phyloP scores from a whole-genome alignment of 371 early-diverging fungal genomes.

The Rhizopus arrhizus region DNA sequence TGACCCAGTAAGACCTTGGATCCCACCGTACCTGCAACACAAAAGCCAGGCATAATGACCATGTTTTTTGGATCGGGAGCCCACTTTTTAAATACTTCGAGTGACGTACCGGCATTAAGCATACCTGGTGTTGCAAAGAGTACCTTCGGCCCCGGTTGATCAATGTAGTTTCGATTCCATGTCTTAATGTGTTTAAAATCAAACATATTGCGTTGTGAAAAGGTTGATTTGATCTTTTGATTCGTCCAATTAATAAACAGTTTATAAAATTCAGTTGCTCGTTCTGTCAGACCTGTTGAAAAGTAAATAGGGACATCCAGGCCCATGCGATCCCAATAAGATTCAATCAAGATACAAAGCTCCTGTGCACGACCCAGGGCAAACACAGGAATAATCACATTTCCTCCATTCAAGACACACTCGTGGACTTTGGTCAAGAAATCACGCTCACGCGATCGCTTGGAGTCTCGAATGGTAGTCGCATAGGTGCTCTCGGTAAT shows the following conservation, averaged over 20 bases:
- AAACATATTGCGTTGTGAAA: conserved; percentile 88
- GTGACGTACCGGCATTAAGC: conserved; percentile 84
- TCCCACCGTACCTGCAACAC: conserved; percentile 94
- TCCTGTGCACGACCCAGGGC: conserved; percentile 97
- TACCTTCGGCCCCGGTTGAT: conserved; percentile 86
- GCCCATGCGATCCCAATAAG: conserved; percentile 94
- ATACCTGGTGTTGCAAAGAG: conserved; percentile 96
- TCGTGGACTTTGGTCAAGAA: conserved; percentile 91
- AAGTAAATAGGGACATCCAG: conserved; percentile 90
- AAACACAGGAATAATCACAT: conserved; percentile 95
- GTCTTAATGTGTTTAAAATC: conserved; percentile 92
- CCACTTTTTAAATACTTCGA: conserved; percentile 89
- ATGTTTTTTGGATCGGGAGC: conserved; percentile 88
- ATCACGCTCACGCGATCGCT: conserved; percentile 88
- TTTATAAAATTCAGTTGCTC: conserved; percentile 93
- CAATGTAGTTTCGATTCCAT: conserved; percentile 72
- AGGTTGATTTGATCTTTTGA: conserved; percentile 86
- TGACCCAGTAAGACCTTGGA: conserved; percentile 93
- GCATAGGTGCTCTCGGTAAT: conserved; percentile 98
- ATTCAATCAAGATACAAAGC: conserved; percentile 91
- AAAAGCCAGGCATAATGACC: conserved; percentile 93
- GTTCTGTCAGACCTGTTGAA: conserved; percentile 90
- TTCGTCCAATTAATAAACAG: conserved; percentile 96
- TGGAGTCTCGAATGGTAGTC: conserved; percentile 93
- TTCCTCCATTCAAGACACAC: conserved; percentile 86